Evolutionary conservation across 768 basidiomycete species (phyloP).

Genomic region (Hirschioporus abietinus): DNA sequence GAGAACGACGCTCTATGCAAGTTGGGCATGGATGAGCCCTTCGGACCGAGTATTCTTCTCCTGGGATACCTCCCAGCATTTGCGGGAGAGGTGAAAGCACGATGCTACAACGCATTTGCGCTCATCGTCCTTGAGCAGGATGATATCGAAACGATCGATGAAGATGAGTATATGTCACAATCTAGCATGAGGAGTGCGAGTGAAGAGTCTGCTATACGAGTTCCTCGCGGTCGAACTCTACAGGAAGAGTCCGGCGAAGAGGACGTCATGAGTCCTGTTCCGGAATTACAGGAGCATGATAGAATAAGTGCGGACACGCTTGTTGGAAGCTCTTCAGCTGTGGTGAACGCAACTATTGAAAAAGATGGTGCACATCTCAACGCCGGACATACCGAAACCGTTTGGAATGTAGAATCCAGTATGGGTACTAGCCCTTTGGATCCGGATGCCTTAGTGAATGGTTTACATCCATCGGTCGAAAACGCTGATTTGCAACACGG

Average conservation of each 20-base stretch:
- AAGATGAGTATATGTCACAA: background rate
- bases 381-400: too few species aligned
- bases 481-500: background rate
- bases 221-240: background rate
- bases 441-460: background rate
- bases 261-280: background rate
- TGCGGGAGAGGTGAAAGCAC: background rate
- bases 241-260: background rate
- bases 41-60: background rate
- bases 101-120: background rate
- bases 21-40: background rate
- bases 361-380: too few species aligned
- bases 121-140: background rate
- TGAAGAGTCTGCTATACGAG: background rate
- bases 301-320: background rate
- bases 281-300: background rate
- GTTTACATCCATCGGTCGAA: background rate
- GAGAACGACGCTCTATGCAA: background rate
- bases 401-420: too few species aligned
- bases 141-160: background rate
- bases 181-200: background rate
- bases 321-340: background rate
- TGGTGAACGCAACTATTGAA: too few species aligned
- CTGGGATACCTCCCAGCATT: background rate
- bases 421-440: background rate